Conservation (phyloP, 2,329 filamentous ascomycete genomes). For the Ceratocystis diversiconidia region DNA sequence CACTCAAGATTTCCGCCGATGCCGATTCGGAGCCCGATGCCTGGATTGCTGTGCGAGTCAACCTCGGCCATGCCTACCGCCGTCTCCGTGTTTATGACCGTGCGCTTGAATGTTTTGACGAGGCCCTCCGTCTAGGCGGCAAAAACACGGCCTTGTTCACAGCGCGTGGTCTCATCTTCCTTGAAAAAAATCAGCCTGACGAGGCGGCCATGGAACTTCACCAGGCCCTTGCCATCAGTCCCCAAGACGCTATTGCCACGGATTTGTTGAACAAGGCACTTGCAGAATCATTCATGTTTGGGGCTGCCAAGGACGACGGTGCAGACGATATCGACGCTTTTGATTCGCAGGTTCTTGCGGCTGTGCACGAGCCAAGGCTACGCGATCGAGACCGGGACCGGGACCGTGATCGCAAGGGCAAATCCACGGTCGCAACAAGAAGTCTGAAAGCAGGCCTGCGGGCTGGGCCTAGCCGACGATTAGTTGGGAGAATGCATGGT, state of each 20-base stretch:
- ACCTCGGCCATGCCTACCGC: conserved; percentile 77
- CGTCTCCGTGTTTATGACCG: conserved; percentile 54
- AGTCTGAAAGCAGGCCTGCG: background rate
- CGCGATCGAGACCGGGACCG: background rate
- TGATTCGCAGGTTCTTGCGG: conserved; percentile 37
- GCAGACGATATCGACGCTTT: conserved; percentile 35
- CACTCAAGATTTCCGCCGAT: conserved; percentile 62
- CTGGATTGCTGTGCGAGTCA: conserved; percentile 72
- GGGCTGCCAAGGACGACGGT: conserved; percentile 33
- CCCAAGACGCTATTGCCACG: conserved; percentile 69
- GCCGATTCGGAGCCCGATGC: conserved; percentile 71
- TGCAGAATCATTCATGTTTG: conserved; percentile 41
- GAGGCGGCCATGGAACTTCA: conserved; percentile 74
- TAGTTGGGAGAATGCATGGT: conserved; percentile 23
- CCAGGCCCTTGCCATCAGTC: conserved; percentile 63
- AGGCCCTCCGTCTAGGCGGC: conserved; percentile 68
- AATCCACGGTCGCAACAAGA: conserved; percentile 25
- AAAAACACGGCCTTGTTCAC: conserved; percentile 67
- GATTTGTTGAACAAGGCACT: conserved; percentile 62
- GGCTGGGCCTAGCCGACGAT: conserved; percentile 22
- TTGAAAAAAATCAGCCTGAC: conserved; percentile 60
- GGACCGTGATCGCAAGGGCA: conserved; percentile 33
- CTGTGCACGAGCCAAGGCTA: conserved; percentile 9
- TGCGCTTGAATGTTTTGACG: conserved; percentile 69
- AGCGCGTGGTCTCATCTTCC: conserved; percentile 68